Conservation (phyloP, 2,329 filamentous ascomycete genomes). For the Pseudogymnoascus sp. region DNA sequence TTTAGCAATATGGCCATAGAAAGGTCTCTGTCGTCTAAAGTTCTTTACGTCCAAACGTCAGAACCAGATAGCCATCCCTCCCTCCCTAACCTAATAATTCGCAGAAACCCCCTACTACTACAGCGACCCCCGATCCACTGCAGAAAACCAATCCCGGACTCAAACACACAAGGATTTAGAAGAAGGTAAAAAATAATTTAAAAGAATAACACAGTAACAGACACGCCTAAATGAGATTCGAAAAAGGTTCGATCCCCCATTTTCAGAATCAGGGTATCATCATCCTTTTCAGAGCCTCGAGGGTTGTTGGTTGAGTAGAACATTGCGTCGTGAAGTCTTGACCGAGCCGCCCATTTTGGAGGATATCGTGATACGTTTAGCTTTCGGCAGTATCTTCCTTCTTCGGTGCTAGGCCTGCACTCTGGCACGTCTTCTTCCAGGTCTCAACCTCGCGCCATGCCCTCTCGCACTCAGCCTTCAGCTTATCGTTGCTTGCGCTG, state of each 20-base stretch:
- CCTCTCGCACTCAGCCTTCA: constrained; percentile 72
- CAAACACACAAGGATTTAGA: constrained; percentile 9
- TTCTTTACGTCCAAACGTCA: constrained; percentile 8
- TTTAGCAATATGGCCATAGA: constrained; percentile 6
- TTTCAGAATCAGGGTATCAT: constrained; percentile 4
- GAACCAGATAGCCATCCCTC: constrained; percentile 7
- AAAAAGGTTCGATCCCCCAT: not conserved
- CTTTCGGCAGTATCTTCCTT: constrained; percentile 32
- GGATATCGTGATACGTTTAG: constrained; percentile 19
- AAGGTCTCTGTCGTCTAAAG: constrained; percentile 8
- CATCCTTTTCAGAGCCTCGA: constrained; percentile 8
- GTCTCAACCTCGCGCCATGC: constrained; percentile 71
- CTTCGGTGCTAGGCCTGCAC: constrained; percentile 46
- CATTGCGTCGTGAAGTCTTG: constrained; percentile 8
- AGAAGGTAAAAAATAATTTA: constrained; percentile 7
- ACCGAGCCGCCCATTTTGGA: constrained; percentile 20
- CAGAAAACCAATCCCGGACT: not conserved
- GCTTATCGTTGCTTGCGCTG: constrained; percentile 77
- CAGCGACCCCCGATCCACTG: constrained; percentile 6
- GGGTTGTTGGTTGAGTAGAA: constrained; percentile 5
- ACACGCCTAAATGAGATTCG: not conserved
- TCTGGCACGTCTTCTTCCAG: constrained; percentile 66
- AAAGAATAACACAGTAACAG: constrained; percentile 7
- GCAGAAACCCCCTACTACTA: constrained; percentile 2
- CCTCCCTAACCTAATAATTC: not conserved